Evolutionary conservation across 164 flowering plant genomes (phyloP).

Genomic region (Piper longum): DNA sequence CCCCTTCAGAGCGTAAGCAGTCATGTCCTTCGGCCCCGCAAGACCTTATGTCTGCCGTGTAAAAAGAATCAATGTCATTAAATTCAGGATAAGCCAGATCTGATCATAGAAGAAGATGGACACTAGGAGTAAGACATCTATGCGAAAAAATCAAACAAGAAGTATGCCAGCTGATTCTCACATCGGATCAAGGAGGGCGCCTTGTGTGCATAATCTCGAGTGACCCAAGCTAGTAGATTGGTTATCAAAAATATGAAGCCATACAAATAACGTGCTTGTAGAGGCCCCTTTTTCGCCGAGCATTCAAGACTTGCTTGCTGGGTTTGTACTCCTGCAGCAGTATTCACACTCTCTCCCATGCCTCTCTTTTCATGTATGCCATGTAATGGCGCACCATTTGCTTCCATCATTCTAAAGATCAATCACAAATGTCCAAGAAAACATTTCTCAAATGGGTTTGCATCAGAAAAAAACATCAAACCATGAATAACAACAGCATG

Average conservation of each 20-base stretch:
- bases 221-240: constrained; percentile 62
- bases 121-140: too few species aligned
- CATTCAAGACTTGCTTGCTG: constrained; percentile 11
- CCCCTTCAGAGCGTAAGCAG: constrained; percentile 65
- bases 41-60: constrained; percentile 40
- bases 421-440: too few species aligned
- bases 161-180: constrained; percentile 16
- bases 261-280: constrained; percentile 50
- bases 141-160: too few species aligned
- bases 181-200: constrained; percentile 33
- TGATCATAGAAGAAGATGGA: too few species aligned
- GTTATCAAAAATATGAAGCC: constrained; percentile 51
- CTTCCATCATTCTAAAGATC: too few species aligned
- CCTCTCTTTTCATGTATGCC: not conserved
- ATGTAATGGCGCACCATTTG: not conserved
- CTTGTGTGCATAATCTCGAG: constrained; percentile 67
- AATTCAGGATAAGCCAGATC: too few species aligned
- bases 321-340: constrained; percentile 1
- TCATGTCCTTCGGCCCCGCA: constrained; percentile 49
- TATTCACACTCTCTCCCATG: not conserved
- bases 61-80: too few species aligned
- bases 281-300: constrained; percentile 30
- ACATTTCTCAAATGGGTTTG: too few species aligned
- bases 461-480: too few species aligned
- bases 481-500: too few species aligned